Evolutionary conservation across 2,329 filamentous ascomycete species (phyloP).

Genomic region (Pseudopithomyces chartarum): DNA sequence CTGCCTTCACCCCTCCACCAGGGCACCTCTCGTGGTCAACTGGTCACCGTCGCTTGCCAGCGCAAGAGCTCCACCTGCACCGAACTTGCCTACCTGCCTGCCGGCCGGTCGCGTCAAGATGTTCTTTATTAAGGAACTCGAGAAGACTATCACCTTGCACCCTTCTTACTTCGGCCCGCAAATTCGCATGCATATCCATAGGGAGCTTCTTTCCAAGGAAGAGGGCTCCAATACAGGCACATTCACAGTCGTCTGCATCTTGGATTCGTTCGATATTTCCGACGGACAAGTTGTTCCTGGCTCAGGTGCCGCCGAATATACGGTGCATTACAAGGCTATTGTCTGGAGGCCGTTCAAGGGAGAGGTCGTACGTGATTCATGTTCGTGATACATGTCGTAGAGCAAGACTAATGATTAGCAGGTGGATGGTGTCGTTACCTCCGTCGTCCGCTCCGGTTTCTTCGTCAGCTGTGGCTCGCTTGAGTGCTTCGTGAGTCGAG

Average conservation of each 20-base stretch:
- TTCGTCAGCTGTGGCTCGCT: slow-evolving; percentile 83
- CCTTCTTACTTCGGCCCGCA: slow-evolving; percentile 96
- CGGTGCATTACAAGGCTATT: slow-evolving; percentile 91
- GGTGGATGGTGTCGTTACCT: slow-evolving; percentile 93
- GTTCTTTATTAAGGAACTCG: slow-evolving; percentile 98
- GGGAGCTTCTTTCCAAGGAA: slow-evolving; percentile 87
- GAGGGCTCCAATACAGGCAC: slow-evolving; percentile 94
- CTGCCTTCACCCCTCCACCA: slow-evolving; percentile 11
- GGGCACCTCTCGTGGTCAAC: not conserved
- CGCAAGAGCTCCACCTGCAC: slow-evolving; percentile 11
- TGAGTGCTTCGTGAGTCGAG: slow-evolving; percentile 77
- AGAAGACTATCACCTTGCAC: slow-evolving; percentile 92
- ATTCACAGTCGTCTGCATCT: slow-evolving; percentile 97
- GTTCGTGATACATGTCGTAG: not conserved
- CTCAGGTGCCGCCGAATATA: slow-evolving; percentile 91
- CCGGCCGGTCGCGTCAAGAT: slow-evolving; percentile 58
- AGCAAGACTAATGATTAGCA: slow-evolving; percentile 48
- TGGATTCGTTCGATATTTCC: slow-evolving; percentile 94
- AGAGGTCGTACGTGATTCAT: slow-evolving; percentile 75
- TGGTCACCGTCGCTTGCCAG: slow-evolving; percentile 3
- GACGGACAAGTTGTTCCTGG: slow-evolving; percentile 91
- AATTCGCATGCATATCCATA: slow-evolving; percentile 88
- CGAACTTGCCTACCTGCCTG: slow-evolving; percentile 8
- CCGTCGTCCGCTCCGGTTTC: slow-evolving; percentile 90
- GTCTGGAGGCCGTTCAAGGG: slow-evolving; percentile 98